Evolutionary conservation across 495 filamentous ascomycete species (phyloP), one percentile per base, ranked within the genome.

Genomic region (Neurospora sp.): DNA sequence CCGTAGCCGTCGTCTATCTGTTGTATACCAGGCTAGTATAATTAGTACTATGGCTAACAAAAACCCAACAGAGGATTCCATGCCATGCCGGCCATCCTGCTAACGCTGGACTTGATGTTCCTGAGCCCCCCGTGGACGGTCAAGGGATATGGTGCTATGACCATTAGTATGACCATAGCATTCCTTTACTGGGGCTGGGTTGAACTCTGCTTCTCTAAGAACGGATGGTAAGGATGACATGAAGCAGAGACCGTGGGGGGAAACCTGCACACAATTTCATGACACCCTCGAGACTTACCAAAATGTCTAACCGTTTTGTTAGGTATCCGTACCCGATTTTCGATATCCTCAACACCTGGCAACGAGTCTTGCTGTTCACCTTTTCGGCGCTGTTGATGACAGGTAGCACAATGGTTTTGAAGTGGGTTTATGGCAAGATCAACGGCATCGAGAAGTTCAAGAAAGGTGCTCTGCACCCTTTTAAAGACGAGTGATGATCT

Each of bases 271-370:
- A 21, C 40, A 73, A 37, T 74, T 71, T 17, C 31, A 19, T 38
- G 71, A 43, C 19, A 45, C 71, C 73, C 69, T 72, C 42, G n/a
- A 28, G 5, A 31, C 2, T 15, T 6, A 0, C 0, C 21, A 15
- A 59, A 21, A 59, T 71, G 75, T 21, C 77, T 80, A 72, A 81
- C 75, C 48, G 19, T 36, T 31, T 69, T 9, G 28, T 24, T 72
- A 92, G 90, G 85, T 97, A 97, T 76, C 94, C 94, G 4, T 97
- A 97, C 83, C 94, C 94, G 4, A 86, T 97, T 19, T 92, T 97
- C 74, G 89, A 85, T 4, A 79, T 88, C 28, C 79, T 96, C 37
- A 84, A 81, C 62, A 89, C 88, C 1, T 78, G 83, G 73, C 87
- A 91, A 74, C 88, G 94, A 34, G 79, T 90, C 39, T 81, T 86